Base-by-base conservation (phyloP, 2,329 filamentous ascomycete species). In the Aureobasidium mangrovei region DNA sequence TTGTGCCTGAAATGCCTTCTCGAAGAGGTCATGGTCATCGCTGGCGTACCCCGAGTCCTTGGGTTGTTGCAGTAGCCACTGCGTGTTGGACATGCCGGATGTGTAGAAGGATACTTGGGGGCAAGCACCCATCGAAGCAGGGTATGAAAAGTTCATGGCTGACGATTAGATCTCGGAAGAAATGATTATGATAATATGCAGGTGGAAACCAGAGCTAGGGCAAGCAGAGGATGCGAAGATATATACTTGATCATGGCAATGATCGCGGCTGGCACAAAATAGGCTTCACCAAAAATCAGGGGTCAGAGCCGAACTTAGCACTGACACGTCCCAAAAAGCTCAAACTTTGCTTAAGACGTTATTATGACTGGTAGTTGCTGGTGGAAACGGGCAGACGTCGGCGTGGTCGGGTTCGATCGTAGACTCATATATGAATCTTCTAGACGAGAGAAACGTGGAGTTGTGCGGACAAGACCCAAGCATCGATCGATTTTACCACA, bases 61-160 rank as follows among this genome's bases (percentile, higher is more conserved):
- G 12, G 53, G 53, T 54, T 54, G 53, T 48, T 54, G 53, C 4
- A 54, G 53, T 5, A 54, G 43, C 53, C 53, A 54, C 40, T 48
- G 43, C 18, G 28, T 39, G 33, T 47, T 38, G 35, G 31, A 26
- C 49, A 53, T 53, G 31, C 24, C 31, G 2, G 49, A 29, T 42
- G 35, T 42, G 44, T 47, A 46, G 43, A 41, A 54, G 7, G 53
- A 28, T 54, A 48, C 43, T 32, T 47, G 42, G 35, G 42, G 36
- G 38, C 10, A 54, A 10, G 18, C 27, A 36, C 35, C 53, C 36
- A 47, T 42, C 4, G 29, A 48, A 29, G 44, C 28, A 24, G 43
- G 12, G 12, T 54, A 54, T 10, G 36, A 28, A 31, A 42, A 47
- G 35, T 47, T 48, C 53, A 54, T 54, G 6, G 18, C 18, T 18